Percentiles rank a stretch among this genome's conserved stretches.
Conservation (phyloP, 2,329 filamentous ascomycete species). For the Ophiostoma quercus region DNA sequence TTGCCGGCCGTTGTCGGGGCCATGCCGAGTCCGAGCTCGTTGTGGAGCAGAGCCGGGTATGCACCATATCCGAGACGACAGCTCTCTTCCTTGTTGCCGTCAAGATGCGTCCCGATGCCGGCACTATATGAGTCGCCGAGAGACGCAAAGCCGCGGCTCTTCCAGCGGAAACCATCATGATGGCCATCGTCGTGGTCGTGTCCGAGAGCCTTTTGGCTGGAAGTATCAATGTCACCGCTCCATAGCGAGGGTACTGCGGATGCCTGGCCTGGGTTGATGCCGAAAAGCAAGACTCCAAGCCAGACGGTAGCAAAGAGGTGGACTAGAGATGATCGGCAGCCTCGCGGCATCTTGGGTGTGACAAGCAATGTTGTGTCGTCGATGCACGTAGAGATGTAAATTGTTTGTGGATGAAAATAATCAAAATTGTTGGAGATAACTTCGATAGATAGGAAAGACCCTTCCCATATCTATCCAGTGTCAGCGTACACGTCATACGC, state of each 20-base stretch:
- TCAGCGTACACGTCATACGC: neutral
- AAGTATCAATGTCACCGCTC: neutral
- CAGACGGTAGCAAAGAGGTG: neutral
- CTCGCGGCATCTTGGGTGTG: neutral
- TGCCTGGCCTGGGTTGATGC: neutral
- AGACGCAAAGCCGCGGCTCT: slow-evolving; percentile 35
- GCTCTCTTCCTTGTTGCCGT: neutral
- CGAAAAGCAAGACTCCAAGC: neutral
- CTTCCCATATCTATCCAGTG: neutral
- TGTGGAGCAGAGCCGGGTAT: neutral
- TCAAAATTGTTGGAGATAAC: no score
- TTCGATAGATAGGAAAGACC: neutral
- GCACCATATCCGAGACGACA: neutral
- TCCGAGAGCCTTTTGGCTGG: neutral
- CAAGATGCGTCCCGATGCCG: slow-evolving; percentile 43
- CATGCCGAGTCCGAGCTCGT: neutral
- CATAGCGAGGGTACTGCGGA: neutral
- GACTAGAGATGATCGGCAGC: neutral
- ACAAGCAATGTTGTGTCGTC: neutral
- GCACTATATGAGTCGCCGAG: slow-evolving; percentile 45
- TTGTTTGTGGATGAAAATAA: neutral
- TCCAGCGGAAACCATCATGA: slow-evolving; percentile 20
- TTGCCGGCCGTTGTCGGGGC: neutral
- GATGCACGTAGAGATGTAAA: neutral
- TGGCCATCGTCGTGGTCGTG: neutral